A percentile compares a stretch with the other conserved stretches of the same genome.
These are phyloP conservation scores for Puccinia novopanici DNA, from an alignment of 1,284 basidiomycete species.

Conservation along the genomic window DNA sequence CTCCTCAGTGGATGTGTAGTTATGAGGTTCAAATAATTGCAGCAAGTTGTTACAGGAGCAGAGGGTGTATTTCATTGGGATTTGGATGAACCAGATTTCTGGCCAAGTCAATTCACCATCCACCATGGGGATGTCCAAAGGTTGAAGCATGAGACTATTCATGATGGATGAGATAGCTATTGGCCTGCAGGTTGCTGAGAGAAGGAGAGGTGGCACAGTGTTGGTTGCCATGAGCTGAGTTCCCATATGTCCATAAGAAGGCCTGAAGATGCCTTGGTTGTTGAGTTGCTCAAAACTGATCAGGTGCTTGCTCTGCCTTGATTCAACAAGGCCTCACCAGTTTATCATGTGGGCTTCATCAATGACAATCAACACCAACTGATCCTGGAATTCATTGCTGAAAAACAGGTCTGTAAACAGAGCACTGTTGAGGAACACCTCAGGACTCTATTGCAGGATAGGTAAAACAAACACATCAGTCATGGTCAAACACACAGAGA, in stretches of 20 bases:
- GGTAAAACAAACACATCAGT: too few species aligned
- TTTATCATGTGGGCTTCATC: not conserved
- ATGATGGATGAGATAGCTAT: not conserved
- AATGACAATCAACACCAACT: conserved; percentile 5
- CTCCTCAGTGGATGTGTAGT: not conserved
- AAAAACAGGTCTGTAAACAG: not conserved
- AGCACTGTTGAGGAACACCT: not conserved
- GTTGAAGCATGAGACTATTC: not conserved
- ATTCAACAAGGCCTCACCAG: too few species aligned
- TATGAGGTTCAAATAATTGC: not conserved
- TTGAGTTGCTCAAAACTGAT: not conserved
- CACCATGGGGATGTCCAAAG: not conserved
- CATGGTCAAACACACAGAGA: too few species aligned
- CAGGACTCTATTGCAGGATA: not conserved
- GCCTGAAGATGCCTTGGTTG: not conserved
- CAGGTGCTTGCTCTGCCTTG: not conserved
- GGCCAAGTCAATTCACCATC: not conserved
- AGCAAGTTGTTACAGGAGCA: not conserved
- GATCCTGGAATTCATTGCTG: not conserved
- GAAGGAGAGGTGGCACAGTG: not conserved
- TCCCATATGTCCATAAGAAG: conserved; percentile 10
- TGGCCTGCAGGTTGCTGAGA: not conserved
- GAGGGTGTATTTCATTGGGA: not conserved
- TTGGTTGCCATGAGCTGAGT: not conserved
- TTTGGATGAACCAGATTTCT: not conserved